Base-by-base conservation (phyloP, 2,329 filamentous ascomycete species). In the Aspergillus arachidicola region DNA sequence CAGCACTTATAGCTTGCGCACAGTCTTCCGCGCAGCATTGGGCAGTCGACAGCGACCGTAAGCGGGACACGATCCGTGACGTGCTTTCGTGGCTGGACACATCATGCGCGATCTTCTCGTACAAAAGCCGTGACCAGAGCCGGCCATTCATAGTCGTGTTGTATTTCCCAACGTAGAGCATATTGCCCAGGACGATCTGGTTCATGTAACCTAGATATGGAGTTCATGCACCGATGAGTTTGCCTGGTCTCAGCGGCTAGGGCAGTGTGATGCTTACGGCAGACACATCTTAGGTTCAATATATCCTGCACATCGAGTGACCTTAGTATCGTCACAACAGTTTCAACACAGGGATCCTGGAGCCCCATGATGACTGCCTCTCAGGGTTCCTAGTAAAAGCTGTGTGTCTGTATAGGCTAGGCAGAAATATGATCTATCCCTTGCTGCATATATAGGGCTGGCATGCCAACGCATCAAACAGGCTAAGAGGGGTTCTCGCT, bases 211-310 rank as follows among this genome's bases (percentile, higher is more conserved):
- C 51, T 54, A 54, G 19, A 28, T 28, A 51, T 51, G n/a, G 10
- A 14, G 16, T 54, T 54, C 19, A 54, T 36, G 23, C 46, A 21
- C 14, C 11, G 19, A 36, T 54, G 14, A 54, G 30, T 21, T 14
- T 46, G 1, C 10, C 10, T 21, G 9, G 19, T 2, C 2, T 23
- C 10, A 54, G 30, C 30, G 19, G 11, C 23, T 32, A 30, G 51
- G 43, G 32, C 16, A 41, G n/a, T 23, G 45, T 36, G 14, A 23
- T 11, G 41, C 59, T 58, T 58, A 61, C 59, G 46, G 19, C 59
- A 58, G 23, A 58, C 45, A 23, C 45, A 45, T 26, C 59, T 45
- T 16, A 61, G 1, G 7, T n/a, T 21, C 32, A 61, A 26, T 19
- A 61, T 32, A 14, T 58, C 59, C 19, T 26, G 41, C 6, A 53